phyloP scores from a whole-genome alignment of 306 rosid species.

The Lotus japonicus region DNA sequence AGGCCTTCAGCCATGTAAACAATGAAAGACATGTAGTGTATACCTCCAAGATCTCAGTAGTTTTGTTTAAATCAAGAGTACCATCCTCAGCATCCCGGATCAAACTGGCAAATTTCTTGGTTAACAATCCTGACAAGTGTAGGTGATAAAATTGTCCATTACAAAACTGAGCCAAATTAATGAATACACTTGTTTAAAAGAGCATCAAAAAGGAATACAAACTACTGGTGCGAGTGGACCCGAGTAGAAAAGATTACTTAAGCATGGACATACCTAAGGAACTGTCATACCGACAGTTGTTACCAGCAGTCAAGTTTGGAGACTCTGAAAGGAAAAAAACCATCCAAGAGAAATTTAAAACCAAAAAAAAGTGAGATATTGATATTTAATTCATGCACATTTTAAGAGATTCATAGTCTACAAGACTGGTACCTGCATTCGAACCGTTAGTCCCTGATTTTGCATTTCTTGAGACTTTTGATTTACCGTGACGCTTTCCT shows the following conservation, averaged over 20 bases:
- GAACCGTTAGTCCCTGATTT: slow-evolving; percentile 33
- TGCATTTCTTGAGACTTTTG: slow-evolving; percentile 38
- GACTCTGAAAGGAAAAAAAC: slow-evolving; percentile 28
- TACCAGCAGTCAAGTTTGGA: slow-evolving; percentile 26
- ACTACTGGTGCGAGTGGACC: neutral
- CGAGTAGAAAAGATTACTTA: neutral
- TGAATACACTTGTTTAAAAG: neutral
- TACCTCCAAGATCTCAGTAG: slow-evolving; percentile 70
- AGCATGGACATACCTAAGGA: slow-evolving; percentile 60
- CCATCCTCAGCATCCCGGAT: slow-evolving; percentile 62
- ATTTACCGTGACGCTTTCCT: slow-evolving; percentile 30
- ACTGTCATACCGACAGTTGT: slow-evolving; percentile 63
- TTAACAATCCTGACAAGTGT: slow-evolving; percentile 63
- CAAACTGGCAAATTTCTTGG: slow-evolving; percentile 66
- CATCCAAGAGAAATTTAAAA: neutral
- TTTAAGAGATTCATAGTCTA: neutral
- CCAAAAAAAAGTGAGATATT: neutral
- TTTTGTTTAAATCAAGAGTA: slow-evolving; percentile 64
- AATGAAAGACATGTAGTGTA: neutral
- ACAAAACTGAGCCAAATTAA: slow-evolving; percentile 4
- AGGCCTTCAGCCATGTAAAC: neutral
- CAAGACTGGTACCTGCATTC: slow-evolving; percentile 29
- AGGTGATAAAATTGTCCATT: slow-evolving; percentile 5
- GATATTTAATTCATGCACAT: neutral
- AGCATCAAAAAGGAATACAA: neutral